Base-by-base conservation (phyloP, 371 early-diverging fungal genomes). In the Mucor ambiguus region DNA sequence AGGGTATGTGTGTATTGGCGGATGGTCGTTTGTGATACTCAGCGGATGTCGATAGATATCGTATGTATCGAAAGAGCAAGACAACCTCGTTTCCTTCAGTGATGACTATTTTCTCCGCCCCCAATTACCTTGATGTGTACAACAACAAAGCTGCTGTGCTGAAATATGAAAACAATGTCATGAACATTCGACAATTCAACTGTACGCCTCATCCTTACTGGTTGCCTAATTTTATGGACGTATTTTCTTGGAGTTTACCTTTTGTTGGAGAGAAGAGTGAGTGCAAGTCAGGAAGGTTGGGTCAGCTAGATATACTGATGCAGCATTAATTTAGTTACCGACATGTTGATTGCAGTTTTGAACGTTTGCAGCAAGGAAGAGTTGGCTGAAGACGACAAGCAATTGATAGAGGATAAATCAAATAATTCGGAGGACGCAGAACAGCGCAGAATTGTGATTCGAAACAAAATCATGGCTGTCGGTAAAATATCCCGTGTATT, bases 101-200 rank as follows among this genome's bases (percentile, higher is more conserved):
- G 12, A 96, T 98, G 84, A 99, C 98, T 58, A 93, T 99, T 57
- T 98, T 99, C 73, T 95, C 95, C 10, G 98, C 98, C 37, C 98
- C 98, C 22, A 98, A 98, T 76, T 98, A 98, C 73, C 82, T 98
- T 41, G 99, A 97, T 76, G 89, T 96, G 16, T 98, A 98, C 82
- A 97, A 96, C 83, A 98, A 98, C 87, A 98, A 97, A 85, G 99
- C 97, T 32, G 98, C 97, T n/a, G 92, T 97, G 12, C 75, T 98
- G 37, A 95, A 96, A 77, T 98, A 96, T 74, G 98, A 98, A 71
- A 94, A 95, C 78, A 96, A 96, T 69, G 93, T 95, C 43, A 94
- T 97, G 95, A 95, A 97, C 82, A 98, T 98, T 72, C 90, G 96
- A 46, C 94, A 96, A 71, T 95, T 93, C 78, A 86, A 78, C 70